Evolutionary conservation across 352 stramenopile genomes (phyloP).

Genomic region (Poterioochromonas sp.): DNA sequence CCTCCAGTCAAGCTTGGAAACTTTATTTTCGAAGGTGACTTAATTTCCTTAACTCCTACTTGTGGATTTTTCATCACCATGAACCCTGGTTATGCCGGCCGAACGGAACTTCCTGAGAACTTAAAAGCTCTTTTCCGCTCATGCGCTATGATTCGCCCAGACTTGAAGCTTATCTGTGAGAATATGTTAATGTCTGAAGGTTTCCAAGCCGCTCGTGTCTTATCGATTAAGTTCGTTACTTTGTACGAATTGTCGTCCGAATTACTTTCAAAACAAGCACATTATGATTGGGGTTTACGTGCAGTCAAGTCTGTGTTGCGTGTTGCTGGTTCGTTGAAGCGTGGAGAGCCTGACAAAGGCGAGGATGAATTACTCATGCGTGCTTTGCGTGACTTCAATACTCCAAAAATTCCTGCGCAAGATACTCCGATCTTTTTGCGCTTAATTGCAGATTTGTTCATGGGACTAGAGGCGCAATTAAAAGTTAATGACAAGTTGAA

Average conservation of each 20-base stretch:
- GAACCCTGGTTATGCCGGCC: conserved; percentile 95
- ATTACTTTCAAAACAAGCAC: conserved; percentile 81
- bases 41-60: conserved; percentile 82
- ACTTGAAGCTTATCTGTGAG: conserved; percentile 95
- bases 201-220: conserved; percentile 85
- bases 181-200: conserved; percentile 90
- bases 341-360: conserved; percentile 80
- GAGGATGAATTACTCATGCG: conserved; percentile 87
- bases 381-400: conserved; percentile 94
- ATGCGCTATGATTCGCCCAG: conserved; percentile 90
- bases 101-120: conserved; percentile 95
- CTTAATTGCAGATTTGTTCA: conserved; percentile 90
- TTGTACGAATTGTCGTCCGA: conserved; percentile 87
- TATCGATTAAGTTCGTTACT: conserved; percentile 87
- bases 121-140: conserved; percentile 90
- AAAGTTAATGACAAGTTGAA: conserved; percentile 93
- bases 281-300: conserved; percentile 88
- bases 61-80: conserved; percentile 98
- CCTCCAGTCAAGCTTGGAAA: conserved; percentile 86
- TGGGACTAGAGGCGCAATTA: conserved; percentile 68
- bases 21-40: conserved; percentile 95
- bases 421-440: conserved; percentile 94
- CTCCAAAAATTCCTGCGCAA: conserved; percentile 92
- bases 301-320: conserved; percentile 90
- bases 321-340: conserved; percentile 85